Evolutionary conservation across 1,139 yeast species (phyloP).

Genomic region (Kodamaea plutei): DNA sequence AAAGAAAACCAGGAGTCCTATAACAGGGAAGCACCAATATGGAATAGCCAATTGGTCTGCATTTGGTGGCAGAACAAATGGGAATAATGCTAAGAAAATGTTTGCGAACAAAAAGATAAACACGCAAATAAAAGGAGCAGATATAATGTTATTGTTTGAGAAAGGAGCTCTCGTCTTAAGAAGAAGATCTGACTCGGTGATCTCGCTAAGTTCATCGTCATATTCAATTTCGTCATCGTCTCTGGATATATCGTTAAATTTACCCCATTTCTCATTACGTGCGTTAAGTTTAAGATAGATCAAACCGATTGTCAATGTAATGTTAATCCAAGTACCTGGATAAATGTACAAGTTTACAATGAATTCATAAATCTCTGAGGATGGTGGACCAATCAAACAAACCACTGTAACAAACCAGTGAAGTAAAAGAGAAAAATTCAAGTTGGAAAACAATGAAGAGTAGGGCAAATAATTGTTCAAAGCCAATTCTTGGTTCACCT

Average conservation of each 20-base stretch:
- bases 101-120: slow-evolving; percentile 45
- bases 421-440: slow-evolving; percentile 39
- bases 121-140: slow-evolving; percentile 31
- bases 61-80: slow-evolving; percentile 54
- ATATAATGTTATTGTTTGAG: slow-evolving; percentile 11
- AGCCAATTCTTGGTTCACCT: slow-evolving; percentile 73
- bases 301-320: slow-evolving; percentile 39
- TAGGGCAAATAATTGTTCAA: slow-evolving; percentile 71
- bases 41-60: slow-evolving; percentile 33
- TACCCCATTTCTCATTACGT: slow-evolving; percentile 31
- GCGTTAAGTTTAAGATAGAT: slow-evolving; percentile 34
- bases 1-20: slow-evolving; percentile 45
- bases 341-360: slow-evolving; percentile 47
- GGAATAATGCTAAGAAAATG: slow-evolving; percentile 50
- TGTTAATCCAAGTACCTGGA: slow-evolving; percentile 51
- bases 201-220: slow-evolving; percentile 4
- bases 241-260: slow-evolving; percentile 15
- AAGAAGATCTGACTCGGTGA: slow-evolving; percentile 5
- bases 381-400: slow-evolving; percentile 44
- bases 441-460: slow-evolving; percentile 51
- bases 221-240: slow-evolving; percentile 6
- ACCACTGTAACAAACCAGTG: slow-evolving; percentile 49
- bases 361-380: slow-evolving; percentile 44
- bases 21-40: slow-evolving; percentile 55
- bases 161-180: slow-evolving; percentile 1